A percentile compares a stretch with the other conserved stretches of the same genome.
phyloP scores from a whole-genome alignment of 805 yeast species.

The Cyberlindnera maritima region DNA sequence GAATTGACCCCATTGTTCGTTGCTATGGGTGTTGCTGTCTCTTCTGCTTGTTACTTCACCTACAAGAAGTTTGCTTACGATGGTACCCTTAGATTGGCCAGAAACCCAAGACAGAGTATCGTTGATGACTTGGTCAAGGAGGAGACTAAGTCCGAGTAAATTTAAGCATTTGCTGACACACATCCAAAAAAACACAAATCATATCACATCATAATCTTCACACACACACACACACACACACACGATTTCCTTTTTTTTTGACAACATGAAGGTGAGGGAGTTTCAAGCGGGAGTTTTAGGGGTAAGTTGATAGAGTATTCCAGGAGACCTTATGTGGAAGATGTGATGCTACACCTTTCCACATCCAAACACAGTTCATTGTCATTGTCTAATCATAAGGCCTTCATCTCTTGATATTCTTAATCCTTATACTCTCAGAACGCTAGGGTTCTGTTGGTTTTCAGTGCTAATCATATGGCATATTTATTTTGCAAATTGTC shows the following conservation, averaged over 20 bases:
- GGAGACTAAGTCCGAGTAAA: slow-evolving; percentile 9
- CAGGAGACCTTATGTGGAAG: too few relatives aligned
- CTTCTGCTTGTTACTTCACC: slow-evolving; percentile 50
- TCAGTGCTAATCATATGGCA: slow-evolving; percentile 3
- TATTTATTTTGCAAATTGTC: slow-evolving; percentile 1
- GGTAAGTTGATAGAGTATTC: too few relatives aligned
- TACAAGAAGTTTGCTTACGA: slow-evolving; percentile 51
- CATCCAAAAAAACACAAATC: neutral
- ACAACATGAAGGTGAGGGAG: too few relatives aligned
- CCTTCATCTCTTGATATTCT: neutral
- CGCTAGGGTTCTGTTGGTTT: neutral
- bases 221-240: neutral
- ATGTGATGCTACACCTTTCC: too few relatives aligned
- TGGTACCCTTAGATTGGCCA: slow-evolving; percentile 46
- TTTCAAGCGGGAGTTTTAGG: too few relatives aligned
- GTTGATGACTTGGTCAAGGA: slow-evolving; percentile 15
- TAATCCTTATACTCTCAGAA: neutral
- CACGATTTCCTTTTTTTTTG: neutral
- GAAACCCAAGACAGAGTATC: slow-evolving; percentile 40
- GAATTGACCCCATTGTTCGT: slow-evolving; percentile 58
- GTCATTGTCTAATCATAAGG: too few relatives aligned
- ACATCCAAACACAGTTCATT: too few relatives aligned
- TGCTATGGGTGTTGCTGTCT: slow-evolving; percentile 52
- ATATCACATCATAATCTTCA: too few relatives aligned
- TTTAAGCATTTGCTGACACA: neutral